These are phyloP conservation scores for Pseudogymnoascus sp. DNA, from an alignment of 2,329 filamentous ascomycete species.

Conservation along the genomic window DNA sequence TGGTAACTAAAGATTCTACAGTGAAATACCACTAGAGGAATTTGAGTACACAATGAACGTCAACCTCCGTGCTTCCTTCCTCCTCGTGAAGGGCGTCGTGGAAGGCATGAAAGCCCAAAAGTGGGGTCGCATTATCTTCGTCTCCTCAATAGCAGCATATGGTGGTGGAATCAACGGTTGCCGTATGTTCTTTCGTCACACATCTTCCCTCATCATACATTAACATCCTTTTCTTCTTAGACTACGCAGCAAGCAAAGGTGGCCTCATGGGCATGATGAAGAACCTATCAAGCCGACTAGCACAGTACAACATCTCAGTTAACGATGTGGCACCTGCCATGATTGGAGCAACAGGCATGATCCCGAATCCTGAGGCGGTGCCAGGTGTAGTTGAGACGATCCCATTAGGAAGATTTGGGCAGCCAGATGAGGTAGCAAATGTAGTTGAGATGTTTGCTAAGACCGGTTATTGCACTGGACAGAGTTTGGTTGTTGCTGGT, in stretches of 20 bases:
- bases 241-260: conserved; percentile 31
- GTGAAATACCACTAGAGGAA: conserved; percentile 22
- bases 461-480: conserved; percentile 38
- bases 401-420: conserved; percentile 36
- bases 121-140: conserved; percentile 24
- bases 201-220: neutral
- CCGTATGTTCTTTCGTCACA: conserved; percentile 14
- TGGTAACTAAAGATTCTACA: conserved; percentile 3
- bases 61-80: conserved; percentile 22
- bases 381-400: conserved; percentile 27
- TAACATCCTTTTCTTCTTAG: conserved; percentile 7
- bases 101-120: conserved; percentile 33
- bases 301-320: conserved; percentile 36
- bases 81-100: conserved; percentile 21
- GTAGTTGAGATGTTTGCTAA: conserved; percentile 39
- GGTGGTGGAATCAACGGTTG: conserved; percentile 23
- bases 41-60: conserved; percentile 23
- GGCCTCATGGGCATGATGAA: conserved; percentile 38
- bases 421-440: conserved; percentile 38
- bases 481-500: conserved; percentile 35
- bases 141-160: conserved; percentile 19
- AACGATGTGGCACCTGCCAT: conserved; percentile 40
- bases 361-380: conserved; percentile 26
- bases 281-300: conserved; percentile 35
- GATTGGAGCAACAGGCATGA: conserved; percentile 37